Evolutionary conservation across 2,329 filamentous ascomycete species (phyloP), one percentile per base, ranked within the genome.

Genomic region (Coleophoma crateriformis): DNA sequence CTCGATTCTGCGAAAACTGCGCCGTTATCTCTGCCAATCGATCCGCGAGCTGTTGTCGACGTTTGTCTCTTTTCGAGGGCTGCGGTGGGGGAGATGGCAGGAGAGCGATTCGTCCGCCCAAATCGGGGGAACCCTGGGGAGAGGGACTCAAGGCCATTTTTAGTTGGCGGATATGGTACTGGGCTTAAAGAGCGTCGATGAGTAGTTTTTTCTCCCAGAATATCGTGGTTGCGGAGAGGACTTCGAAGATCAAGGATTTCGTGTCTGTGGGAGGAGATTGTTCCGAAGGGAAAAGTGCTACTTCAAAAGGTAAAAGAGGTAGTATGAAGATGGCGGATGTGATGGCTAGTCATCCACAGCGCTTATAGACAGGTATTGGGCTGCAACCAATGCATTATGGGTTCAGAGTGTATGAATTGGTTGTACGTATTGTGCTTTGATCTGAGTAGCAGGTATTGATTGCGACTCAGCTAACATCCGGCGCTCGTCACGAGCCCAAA

Each of bases 61-160:
- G 85, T 69, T 95, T 94, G 71, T 97, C 92, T 68, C 90, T 82
- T 74, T 96, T 96, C 38, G 89, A 92, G 22, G 62, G 57, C 44
- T 62, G 55, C 49, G 59, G 59, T 27, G 63, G 62, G 40, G 62
- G 62, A 46, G 63, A 61, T 13, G 57, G 58, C 37, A 59, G 58
- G 49, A 58, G 53, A 20, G 64, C 60, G 46, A 53, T 49, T 52
- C 53, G 54, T n/a, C 45, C 50, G 32, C 56, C 56, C 51, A 61
- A 58, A 17, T 54, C 47, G 45, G 63, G 62, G 15, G 62, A 63
- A 13, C 53, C 48, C 47, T 60, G 59, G 32, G 62, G 63, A 22
- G 63, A 64, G 27, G 57, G 57, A 57, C 60, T 65, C 54, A 59
- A 58, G 15, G 57, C 57, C 35, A 38, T 38, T 17, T 14, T 38